phyloP scores from a whole-genome alignment of 2,329 filamentous ascomycete species.

The Apiospora phragmitis region DNA sequence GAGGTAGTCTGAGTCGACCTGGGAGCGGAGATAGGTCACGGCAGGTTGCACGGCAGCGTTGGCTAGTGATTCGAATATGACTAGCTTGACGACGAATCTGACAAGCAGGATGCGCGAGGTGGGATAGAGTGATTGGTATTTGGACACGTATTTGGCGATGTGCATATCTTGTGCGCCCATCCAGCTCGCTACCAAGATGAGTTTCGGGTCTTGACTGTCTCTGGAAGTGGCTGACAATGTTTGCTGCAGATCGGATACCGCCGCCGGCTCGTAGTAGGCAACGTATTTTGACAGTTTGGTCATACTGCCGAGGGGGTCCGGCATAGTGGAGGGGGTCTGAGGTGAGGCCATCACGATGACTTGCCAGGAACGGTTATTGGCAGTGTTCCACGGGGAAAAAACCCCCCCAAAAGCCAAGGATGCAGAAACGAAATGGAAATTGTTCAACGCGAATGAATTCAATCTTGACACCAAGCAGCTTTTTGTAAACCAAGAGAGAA shows the following conservation, averaged over 20 bases:
- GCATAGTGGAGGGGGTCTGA: slow-evolving; percentile 12
- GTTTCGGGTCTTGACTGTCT: slow-evolving; percentile 36
- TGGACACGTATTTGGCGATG: slow-evolving; percentile 51
- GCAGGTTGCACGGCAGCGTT: slow-evolving; percentile 39
- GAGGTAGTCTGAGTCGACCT: slow-evolving; percentile 25
- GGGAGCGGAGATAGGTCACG: slow-evolving; percentile 38
- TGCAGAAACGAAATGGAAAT: background rate
- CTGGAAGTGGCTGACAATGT: background rate
- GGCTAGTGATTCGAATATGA: slow-evolving; percentile 34
- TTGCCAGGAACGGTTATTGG: background rate
- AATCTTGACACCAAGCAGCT: background rate
- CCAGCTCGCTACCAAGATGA: slow-evolving; percentile 51
- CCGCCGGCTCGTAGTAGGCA: slow-evolving; percentile 26
- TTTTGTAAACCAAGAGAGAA: background rate
- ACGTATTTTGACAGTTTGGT: slow-evolving; percentile 29
- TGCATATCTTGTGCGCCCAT: slow-evolving; percentile 51
- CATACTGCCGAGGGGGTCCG: slow-evolving; percentile 26
- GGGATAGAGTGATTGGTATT: slow-evolving; percentile 47
- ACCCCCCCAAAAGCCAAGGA: background rate
- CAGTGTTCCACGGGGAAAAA: background rate
- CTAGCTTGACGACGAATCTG: slow-evolving; percentile 39
- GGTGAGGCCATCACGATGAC: slow-evolving; percentile 19
- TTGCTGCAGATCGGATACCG: slow-evolving; percentile 8
- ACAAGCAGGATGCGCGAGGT: slow-evolving; percentile 47
- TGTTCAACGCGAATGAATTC: background rate